Evolutionary conservation across 345 rosid species (phyloP).

Genomic region (Aethionema arabicum): DNA sequence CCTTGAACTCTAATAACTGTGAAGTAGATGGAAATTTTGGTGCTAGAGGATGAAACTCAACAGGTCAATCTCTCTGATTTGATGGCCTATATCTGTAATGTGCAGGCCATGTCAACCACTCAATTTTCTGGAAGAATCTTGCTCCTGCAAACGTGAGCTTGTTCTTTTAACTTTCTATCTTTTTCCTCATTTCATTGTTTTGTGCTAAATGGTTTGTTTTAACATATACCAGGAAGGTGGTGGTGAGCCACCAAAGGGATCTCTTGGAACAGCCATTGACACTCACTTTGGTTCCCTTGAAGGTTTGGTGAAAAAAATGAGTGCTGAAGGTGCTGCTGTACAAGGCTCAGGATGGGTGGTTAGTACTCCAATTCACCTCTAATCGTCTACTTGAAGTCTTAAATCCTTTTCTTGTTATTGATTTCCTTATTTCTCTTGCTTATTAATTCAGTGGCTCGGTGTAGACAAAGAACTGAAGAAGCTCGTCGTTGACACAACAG

Average conservation of each 20-base stretch:
- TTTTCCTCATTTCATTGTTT: not conserved
- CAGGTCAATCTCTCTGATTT: not conserved
- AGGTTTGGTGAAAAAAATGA: constrained; percentile 71
- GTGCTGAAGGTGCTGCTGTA: constrained; percentile 86
- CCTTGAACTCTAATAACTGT: not conserved
- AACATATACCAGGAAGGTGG: constrained; percentile 71
- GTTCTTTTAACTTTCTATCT: not conserved
- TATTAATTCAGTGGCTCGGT: constrained; percentile 75
- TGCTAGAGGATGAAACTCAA: constrained; percentile 6
- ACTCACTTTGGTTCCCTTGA: constrained; percentile 81
- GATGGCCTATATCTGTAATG: not conserved
- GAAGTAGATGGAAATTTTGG: not conserved
- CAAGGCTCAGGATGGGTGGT: constrained; percentile 99
- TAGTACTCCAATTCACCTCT: constrained; percentile 31
- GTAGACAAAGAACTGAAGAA: constrained; percentile 75
- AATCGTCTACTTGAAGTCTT: not conserved
- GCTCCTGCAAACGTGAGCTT: constrained; percentile 62
- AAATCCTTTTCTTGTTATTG: not conserved
- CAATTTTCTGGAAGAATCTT: constrained; percentile 91
- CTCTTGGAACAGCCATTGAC: constrained; percentile 79
- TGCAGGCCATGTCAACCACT: constrained; percentile 92
- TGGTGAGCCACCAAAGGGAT: constrained; percentile 80
- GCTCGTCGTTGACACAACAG: constrained; percentile 87
- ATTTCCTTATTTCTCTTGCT: constrained; percentile 9
- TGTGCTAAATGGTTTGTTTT: constrained; percentile 11